Conservation (phyloP, 345 rosid genomes). For the Toxicodendron radicans region DNA sequence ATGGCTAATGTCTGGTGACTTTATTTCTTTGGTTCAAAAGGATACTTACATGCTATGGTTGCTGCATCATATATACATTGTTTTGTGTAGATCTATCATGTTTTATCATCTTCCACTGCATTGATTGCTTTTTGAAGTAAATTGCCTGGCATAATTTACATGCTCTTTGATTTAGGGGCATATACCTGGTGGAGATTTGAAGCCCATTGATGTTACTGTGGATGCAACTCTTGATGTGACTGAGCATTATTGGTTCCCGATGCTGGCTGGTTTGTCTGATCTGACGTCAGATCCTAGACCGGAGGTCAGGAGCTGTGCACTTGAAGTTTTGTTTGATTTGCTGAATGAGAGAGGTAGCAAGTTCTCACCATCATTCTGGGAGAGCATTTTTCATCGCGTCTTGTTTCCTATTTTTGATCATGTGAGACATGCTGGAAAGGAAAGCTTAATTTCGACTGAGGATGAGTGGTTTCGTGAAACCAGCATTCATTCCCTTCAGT, state of each 20-base stretch:
- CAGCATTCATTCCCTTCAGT: slow-evolving; percentile 82
- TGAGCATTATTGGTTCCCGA: slow-evolving; percentile 93
- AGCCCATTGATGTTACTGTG: slow-evolving; percentile 52
- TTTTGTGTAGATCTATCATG: not conserved
- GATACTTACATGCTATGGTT: not conserved
- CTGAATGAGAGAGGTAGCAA: slow-evolving; percentile 89
- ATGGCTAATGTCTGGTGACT: not conserved
- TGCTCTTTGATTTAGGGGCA: slow-evolving; percentile 56
- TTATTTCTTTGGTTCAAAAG: not conserved
- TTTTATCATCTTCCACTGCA: not conserved
- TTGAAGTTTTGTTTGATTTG: slow-evolving; percentile 90
- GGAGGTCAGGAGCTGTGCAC: slow-evolving; percentile 87
- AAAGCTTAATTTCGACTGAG: slow-evolving; percentile 60
- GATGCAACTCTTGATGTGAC: slow-evolving; percentile 75
- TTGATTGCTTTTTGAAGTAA: slow-evolving; percentile 6
- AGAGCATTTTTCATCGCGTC: slow-evolving; percentile 88
- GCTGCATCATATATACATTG: not conserved
- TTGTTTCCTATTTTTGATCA: slow-evolving; percentile 93
- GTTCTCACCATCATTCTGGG: slow-evolving; percentile 87
- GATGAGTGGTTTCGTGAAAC: slow-evolving; percentile 88
- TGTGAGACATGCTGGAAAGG: slow-evolving; percentile 87
- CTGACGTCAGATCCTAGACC: slow-evolving; percentile 78
- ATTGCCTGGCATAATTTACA: slow-evolving; percentile 17
- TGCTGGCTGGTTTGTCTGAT: slow-evolving; percentile 94
- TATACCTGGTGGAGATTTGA: slow-evolving; percentile 82